A percentile compares a stretch with the other conserved stretches of the same genome.
Evolutionary conservation across 768 basidiomycete species (phyloP).

Genomic region (Imleria badia): DNA sequence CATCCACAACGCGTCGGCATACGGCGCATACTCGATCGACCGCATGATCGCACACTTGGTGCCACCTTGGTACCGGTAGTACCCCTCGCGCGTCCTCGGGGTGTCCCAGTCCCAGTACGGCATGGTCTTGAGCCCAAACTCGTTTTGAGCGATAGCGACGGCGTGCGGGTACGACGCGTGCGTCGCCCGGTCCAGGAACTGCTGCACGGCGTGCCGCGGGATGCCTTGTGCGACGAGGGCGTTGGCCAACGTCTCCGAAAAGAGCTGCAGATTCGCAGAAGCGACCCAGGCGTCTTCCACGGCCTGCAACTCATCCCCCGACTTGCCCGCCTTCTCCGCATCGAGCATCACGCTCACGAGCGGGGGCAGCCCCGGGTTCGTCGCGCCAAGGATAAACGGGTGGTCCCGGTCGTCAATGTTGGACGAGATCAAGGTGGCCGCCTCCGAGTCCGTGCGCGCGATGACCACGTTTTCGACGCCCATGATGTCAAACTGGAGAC

Average conservation of each 20-base stretch:
- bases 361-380: constrained; percentile 67
- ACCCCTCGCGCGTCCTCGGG: constrained; percentile 93
- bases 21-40: constrained; percentile 89
- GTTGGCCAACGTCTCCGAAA: constrained; percentile 66
- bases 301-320: constrained; percentile 76
- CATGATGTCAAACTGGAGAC: constrained; percentile 98
- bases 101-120: constrained; percentile 97
- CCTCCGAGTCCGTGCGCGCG: constrained; percentile 95
- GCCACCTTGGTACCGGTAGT: constrained; percentile 96
- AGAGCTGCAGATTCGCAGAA: constrained; percentile 77
- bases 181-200: constrained; percentile 62
- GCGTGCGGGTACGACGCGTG: constrained; percentile 71
- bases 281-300: constrained; percentile 88
- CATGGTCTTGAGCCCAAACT: constrained; percentile 68
- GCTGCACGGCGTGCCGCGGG: constrained; percentile 47
- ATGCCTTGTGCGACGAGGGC: constrained; percentile 64
- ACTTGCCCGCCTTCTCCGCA: constrained; percentile 80
- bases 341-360: constrained; percentile 80
- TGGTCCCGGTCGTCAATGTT: constrained; percentile 99
- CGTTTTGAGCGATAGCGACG: constrained; percentile 70
- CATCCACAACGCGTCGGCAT: constrained; percentile 93
- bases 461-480: constrained; percentile 93
- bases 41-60: constrained; percentile 93
- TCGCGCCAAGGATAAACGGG: constrained; percentile 91
- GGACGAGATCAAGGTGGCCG: constrained; percentile 93